Percentiles rank a stretch among this genome's conserved stretches.
Conservation (phyloP, 441 rosid species). For the Adansonia grandidieri region DNA sequence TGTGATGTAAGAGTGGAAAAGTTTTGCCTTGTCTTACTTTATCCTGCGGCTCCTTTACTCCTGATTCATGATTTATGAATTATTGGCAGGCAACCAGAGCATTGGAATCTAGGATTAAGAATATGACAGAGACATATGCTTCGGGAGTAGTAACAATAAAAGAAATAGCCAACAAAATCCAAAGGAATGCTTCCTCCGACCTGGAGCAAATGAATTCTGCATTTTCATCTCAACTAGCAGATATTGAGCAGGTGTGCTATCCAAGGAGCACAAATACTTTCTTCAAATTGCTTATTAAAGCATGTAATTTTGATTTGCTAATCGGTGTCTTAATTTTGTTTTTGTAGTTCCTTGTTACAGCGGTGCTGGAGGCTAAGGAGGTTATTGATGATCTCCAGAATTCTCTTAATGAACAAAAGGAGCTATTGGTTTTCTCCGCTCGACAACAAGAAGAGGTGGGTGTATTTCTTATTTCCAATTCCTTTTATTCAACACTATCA, state of each 20-base stretch:
- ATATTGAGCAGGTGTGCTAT: conserved; percentile 61
- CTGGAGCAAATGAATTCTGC: conserved; percentile 49
- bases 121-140: conserved; percentile 52
- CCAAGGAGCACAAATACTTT: conserved; percentile 4
- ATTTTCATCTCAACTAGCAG: conserved; percentile 48
- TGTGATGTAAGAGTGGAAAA: conserved; percentile 64
- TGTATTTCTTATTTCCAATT: not conserved
- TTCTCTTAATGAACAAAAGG: conserved; percentile 69
- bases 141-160: conserved; percentile 60
- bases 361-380: conserved; percentile 58
- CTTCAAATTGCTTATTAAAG: not conserved
- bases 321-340: conserved; percentile 1
- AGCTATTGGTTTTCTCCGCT: conserved; percentile 56
- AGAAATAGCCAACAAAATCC: conserved; percentile 53
- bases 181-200: conserved; percentile 56
- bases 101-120: conserved; percentile 61
- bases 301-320: conserved; percentile 4
- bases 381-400: conserved; percentile 55
- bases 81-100: conserved; percentile 60
- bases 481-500: not conserved
- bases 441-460: conserved; percentile 73
- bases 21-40: not conserved
- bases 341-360: conserved; percentile 61
- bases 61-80: conserved; percentile 18
- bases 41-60: not conserved